A percentile compares a stretch with the other conserved stretches of the same genome.
Conservation (phyloP, 148 eudicot genomes). For the Bassia scoparia region DNA sequence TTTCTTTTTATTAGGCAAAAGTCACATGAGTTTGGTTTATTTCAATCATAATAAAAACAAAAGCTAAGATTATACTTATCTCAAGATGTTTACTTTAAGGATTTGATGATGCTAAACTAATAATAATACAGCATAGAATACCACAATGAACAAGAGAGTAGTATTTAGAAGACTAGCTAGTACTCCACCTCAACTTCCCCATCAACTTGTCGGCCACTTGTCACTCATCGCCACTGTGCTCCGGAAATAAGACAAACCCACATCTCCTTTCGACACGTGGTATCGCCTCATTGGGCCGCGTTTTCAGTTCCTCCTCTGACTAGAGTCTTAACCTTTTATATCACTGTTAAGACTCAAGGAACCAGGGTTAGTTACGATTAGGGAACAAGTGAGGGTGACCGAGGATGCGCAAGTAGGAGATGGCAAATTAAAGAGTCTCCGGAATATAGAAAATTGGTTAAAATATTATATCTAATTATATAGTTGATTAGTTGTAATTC, state of each 20-base stretch:
- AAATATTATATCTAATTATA: too few species aligned
- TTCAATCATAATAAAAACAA: constrained; percentile 33
- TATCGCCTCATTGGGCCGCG: constrained; percentile 24
- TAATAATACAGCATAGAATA: constrained; percentile 29
- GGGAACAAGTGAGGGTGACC: too few species aligned
- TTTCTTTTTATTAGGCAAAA: constrained; percentile 29
- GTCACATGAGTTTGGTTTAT: constrained; percentile 36
- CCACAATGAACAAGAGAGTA: constrained; percentile 5
- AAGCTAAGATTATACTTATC: constrained; percentile 34
- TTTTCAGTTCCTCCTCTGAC: constrained; percentile 16
- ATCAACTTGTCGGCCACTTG: constrained; percentile 49
- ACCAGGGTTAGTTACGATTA: not conserved
- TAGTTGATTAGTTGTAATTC: too few species aligned
- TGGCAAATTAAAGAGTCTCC: too few species aligned
- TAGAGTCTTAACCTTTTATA: not conserved
- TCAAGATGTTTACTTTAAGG: constrained; percentile 35
- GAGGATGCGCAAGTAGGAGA: too few species aligned
- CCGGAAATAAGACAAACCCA: constrained; percentile 6
- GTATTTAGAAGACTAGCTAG: constrained; percentile 8
- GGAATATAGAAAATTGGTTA: too few species aligned
- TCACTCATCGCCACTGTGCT: constrained; percentile 27
- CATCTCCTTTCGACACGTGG: constrained; percentile 30
- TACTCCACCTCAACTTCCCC: constrained; percentile 40
- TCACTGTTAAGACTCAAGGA: not conserved
- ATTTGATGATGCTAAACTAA: constrained; percentile 39